Evolutionary conservation across 208 protist genomes (phyloP).

Genomic region (Sergeia podlipaevii): DNA sequence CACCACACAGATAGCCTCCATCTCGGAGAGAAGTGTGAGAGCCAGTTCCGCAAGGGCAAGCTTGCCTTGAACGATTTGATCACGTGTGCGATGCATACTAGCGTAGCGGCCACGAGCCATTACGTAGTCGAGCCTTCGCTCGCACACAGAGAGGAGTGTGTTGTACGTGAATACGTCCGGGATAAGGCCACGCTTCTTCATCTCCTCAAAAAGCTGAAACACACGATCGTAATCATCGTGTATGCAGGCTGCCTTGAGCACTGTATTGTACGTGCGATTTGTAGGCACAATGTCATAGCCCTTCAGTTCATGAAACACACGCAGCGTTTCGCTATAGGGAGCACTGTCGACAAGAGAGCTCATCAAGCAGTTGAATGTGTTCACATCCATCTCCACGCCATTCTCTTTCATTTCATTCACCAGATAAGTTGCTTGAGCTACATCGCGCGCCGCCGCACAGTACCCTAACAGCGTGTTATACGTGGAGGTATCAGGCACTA

Average conservation of each 20-base stretch:
- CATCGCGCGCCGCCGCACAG: constrained; percentile 81
- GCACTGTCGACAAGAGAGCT: constrained; percentile 76
- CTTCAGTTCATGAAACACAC: constrained; percentile 74
- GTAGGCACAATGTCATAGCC: constrained; percentile 45
- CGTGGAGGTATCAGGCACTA: constrained; percentile 72
- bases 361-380: constrained; percentile 93
- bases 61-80: constrained; percentile 57
- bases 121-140: constrained; percentile 83
- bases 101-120: constrained; percentile 38
- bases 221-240: constrained; percentile 84
- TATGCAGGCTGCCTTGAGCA: constrained; percentile 65
- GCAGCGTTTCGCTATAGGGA: constrained; percentile 80
- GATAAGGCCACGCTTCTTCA: constrained; percentile 82
- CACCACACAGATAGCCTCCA: constrained; percentile 55
- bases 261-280: constrained; percentile 87
- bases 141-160: constrained; percentile 74
- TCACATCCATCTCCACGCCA: constrained; percentile 55
- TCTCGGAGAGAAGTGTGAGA: constrained; percentile 71
- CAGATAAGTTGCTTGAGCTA: constrained; percentile 85
- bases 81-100: constrained; percentile 33
- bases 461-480: constrained; percentile 91
- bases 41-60: constrained; percentile 62
- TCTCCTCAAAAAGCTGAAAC: constrained; percentile 90
- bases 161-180: constrained; percentile 92
- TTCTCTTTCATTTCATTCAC: constrained; percentile 89